Conservation (phyloP, 495 filamentous ascomycete species). For the Haplographium delicatum region DNA sequence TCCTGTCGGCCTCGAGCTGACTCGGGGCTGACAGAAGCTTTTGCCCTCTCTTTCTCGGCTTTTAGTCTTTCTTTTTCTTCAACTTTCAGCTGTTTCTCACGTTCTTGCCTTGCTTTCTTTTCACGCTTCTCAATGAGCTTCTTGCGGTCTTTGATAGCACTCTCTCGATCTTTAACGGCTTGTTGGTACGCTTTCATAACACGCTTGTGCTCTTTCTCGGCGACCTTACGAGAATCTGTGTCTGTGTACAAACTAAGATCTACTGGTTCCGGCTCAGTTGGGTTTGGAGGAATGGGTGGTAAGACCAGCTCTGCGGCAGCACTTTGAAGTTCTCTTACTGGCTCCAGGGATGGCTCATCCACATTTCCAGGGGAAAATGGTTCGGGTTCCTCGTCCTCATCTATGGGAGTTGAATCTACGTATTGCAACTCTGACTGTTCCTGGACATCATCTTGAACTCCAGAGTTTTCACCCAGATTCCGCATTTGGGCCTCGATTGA, state of each 20-base stretch:
- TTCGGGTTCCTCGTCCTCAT: conserved; percentile 17
- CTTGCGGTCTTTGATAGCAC: conserved; percentile 51
- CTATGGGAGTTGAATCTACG: conserved; percentile 33
- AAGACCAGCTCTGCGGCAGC: conserved; percentile 24
- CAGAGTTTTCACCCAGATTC: conserved; percentile 18
- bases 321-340: conserved; percentile 14
- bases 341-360: not conserved
- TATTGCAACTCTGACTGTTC: conserved; percentile 21
- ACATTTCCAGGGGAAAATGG: not conserved
- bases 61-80: conserved; percentile 29
- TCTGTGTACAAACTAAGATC: conserved; percentile 49
- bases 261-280: conserved; percentile 34
- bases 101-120: conserved; percentile 43
- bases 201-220: conserved; percentile 55
- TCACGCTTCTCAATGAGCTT: conserved; percentile 50
- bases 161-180: conserved; percentile 58
- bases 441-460: conserved; percentile 17
- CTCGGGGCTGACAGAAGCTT: conserved; percentile 18
- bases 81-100: conserved; percentile 36
- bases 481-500: conserved; percentile 16
- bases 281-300: conserved; percentile 38
- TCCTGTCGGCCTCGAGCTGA: conserved; percentile 14
- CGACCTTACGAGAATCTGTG: conserved; percentile 58
- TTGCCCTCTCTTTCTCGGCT: conserved; percentile 26
- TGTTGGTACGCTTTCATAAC: conserved; percentile 54